Base-by-base conservation (phyloP, 345 rosid genomes). In the Brassica carinata region DNA sequence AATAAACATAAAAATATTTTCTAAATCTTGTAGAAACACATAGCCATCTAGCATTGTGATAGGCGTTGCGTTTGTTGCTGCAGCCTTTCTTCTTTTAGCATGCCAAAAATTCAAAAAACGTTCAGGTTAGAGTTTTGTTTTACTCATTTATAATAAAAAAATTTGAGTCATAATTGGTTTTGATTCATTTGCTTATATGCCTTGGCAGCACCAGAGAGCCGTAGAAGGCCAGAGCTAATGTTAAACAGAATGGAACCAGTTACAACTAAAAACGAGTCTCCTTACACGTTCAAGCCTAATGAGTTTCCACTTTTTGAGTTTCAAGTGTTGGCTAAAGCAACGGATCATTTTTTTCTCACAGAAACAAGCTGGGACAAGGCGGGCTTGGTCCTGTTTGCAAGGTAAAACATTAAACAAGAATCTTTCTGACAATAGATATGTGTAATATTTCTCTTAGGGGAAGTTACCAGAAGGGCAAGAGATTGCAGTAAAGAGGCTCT, bases 401-500 rank as follows among this genome's bases (percentile, higher is more conserved):
- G 69, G 84, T 81, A 40, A 66, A 8, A 1, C 26, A 29, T 81
- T 26, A 82, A 79, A 51, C 61, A 84, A 73, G 72, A 84, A n/a
- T 83, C 82, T 7, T 18, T 83, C 17, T 11, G 19, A 9, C 15
- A 27, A 27, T 27, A 27, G 30, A 27, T 27, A 27, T 27, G 30
- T 27, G 30, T 27, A 27, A 27, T 27, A 27, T 27, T 27, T 48
- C 7, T 7, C 8, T 36, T 27, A 27, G 96, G 97, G 95, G 7
- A 77, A 10, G 30, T 64, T 92, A 5, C 34, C 67, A 0, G 72
- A 82, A 79, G 90, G 90, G 15, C 74, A 45, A 68, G 84, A 86
- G 33, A 81, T 92, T 57, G 96, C 90, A 4, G 89, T 87, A 33
- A 92, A 92, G 81, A 85, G 89, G 69, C 79, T 89, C 4, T 85